Conservation (phyloP, 2,329 filamentous ascomycete species). For the Neocatenulostroma microsporum region DNA sequence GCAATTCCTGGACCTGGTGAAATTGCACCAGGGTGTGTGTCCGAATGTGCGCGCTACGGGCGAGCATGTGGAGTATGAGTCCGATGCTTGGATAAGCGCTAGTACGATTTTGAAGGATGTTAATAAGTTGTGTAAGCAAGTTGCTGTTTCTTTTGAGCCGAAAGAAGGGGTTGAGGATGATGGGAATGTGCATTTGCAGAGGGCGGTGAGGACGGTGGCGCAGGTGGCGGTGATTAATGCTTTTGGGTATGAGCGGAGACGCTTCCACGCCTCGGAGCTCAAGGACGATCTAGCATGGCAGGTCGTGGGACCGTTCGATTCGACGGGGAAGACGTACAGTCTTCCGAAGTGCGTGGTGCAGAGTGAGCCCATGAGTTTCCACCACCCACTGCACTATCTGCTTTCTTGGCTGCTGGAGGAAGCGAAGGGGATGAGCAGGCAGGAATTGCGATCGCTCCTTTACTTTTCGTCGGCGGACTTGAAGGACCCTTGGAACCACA, state of each 20-base stretch:
- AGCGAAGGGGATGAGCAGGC: conserved; percentile 64
- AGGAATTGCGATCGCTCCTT: conserved; percentile 60
- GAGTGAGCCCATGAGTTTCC: conserved; percentile 87
- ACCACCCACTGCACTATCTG: conserved; percentile 92
- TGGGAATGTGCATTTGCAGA: conserved; percentile 57
- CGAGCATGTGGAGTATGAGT: conserved; percentile 97
- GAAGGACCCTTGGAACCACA: conserved; percentile 33
- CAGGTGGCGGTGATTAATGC: conserved; percentile 84
- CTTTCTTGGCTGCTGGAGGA: conserved; percentile 93
- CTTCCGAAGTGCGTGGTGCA: conserved; percentile 86
- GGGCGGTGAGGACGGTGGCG: conserved; percentile 65
- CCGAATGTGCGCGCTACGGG: conserved; percentile 86
- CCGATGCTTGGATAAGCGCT: conserved; percentile 94
- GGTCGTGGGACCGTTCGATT: conserved; percentile 70
- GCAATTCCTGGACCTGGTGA: conserved; percentile 92
- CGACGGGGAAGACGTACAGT: conserved; percentile 39
- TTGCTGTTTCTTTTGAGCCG: conserved; percentile 77
- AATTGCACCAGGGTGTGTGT: conserved; percentile 93
- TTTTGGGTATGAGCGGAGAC: conserved; percentile 74
- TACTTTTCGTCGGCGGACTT: conserved; percentile 66
- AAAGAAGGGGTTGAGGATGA: conserved; percentile 33
- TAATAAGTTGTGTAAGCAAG: conserved; percentile 80
- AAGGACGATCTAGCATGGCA: conserved; percentile 83
- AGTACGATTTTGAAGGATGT: conserved; percentile 92
- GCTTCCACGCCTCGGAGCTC: conserved; percentile 81